phyloP scores from a whole-genome alignment of 371 early-diverging fungal genomes.

The Mucor lusitanicus region DNA sequence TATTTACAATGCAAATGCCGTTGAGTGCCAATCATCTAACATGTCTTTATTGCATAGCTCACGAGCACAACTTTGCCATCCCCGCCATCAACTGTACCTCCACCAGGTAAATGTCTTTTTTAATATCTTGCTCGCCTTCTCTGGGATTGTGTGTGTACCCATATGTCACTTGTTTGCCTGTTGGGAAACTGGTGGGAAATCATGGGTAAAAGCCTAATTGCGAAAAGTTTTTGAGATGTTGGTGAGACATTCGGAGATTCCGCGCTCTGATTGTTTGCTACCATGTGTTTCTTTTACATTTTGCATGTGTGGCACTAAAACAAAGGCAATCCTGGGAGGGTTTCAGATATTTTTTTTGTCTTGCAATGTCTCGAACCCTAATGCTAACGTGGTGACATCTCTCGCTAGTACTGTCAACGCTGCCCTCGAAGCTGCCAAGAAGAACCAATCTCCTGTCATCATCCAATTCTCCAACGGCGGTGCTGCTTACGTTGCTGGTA shows the following conservation, averaged over 20 bases:
- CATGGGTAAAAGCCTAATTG: not conserved
- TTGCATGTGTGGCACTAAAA: not conserved
- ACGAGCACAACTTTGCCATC: constrained; percentile 84
- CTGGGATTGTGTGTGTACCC: not conserved
- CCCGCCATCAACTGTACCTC: constrained; percentile 95
- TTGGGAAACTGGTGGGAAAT: constrained; percentile 1
- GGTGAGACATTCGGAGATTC: constrained; percentile 11
- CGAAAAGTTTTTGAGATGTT: not conserved
- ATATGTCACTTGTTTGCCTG: not conserved
- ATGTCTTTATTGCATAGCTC: constrained; percentile 44
- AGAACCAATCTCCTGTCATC: constrained; percentile 85
- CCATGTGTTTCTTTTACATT: not conserved
- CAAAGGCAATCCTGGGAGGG: not conserved
- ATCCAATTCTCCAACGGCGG: constrained; percentile 95
- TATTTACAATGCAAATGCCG: not conserved
- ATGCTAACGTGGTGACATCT: not conserved
- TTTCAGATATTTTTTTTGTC: constrained; percentile 6
- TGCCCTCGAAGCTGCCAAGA: constrained; percentile 89
- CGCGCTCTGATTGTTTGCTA: not conserved
- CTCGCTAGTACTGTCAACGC: constrained; percentile 78
- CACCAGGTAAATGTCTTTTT: constrained; percentile 52
- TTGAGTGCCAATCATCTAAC: not conserved
- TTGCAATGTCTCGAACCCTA: not conserved
- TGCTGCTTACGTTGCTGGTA: constrained; percentile 86
- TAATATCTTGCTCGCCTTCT: not conserved